phyloP scores from a whole-genome alignment of 345 rosid genomes.

The Passiflora organensis region DNA sequence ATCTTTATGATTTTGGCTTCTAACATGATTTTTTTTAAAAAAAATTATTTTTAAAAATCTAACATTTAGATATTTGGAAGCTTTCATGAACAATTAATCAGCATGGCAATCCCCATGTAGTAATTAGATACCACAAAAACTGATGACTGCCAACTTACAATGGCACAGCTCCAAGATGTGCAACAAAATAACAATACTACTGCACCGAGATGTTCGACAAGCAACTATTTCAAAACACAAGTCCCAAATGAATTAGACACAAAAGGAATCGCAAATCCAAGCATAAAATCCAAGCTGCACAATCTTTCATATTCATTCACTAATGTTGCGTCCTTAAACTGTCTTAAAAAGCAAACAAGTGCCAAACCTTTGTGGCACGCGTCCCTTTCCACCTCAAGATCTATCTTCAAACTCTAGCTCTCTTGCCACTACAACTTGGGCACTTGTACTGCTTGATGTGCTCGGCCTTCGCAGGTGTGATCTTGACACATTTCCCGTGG shows the following conservation, averaged over 20 bases:
- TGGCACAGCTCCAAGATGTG: too few relatives aligned
- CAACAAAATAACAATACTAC: too few relatives aligned
- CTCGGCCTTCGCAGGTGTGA: slow-evolving; percentile 98
- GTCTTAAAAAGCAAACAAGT: too few relatives aligned
- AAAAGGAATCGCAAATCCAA: slow-evolving; percentile 18
- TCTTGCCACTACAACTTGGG: slow-evolving; percentile 93
- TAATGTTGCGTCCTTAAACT: slow-evolving; percentile 27
- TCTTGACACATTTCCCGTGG: slow-evolving; percentile 99
- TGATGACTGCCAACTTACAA: too few relatives aligned
- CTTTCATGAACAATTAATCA: too few relatives aligned
- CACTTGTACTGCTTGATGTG: slow-evolving; percentile 99
- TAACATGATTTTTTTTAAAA: too few relatives aligned
- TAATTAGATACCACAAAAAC: too few relatives aligned
- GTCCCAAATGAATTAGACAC: slow-evolving; percentile 24
- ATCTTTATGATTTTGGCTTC: too few relatives aligned
- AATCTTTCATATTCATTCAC: slow-evolving; percentile 17
- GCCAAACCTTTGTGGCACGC: slow-evolving; percentile 21
- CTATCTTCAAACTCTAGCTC: slow-evolving; percentile 65
- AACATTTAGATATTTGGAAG: too few relatives aligned
- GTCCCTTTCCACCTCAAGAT: slow-evolving; percentile 25
- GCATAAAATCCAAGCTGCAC: background rate
- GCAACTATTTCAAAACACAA: slow-evolving; percentile 16
- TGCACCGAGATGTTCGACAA: too few relatives aligned
- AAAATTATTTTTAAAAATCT: too few relatives aligned
- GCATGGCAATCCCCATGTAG: too few relatives aligned